phyloP scores from a whole-genome alignment of 2,329 filamentous ascomycete genomes.

The Penicillium sp. region DNA sequence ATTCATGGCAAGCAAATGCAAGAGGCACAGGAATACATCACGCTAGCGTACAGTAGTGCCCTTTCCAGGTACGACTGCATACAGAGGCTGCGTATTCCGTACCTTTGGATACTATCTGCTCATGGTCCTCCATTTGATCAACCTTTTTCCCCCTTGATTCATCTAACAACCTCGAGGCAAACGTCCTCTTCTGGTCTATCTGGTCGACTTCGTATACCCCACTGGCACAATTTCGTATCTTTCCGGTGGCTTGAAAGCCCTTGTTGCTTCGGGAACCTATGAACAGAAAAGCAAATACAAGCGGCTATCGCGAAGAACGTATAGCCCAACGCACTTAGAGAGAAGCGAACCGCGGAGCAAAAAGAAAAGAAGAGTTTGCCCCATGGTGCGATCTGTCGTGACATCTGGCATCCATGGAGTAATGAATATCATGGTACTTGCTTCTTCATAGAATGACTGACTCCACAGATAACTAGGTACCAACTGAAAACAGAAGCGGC shows the following conservation, averaged over 20 bases:
- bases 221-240: neutral
- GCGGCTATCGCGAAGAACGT: neutral
- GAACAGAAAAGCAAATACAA: neutral
- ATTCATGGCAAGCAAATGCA: neutral
- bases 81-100: neutral
- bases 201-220: neutral
- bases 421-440: neutral
- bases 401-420: neutral
- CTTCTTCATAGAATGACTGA: neutral
- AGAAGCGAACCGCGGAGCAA: neutral
- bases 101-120: neutral
- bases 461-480: neutral
- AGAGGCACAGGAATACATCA: neutral
- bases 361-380: neutral
- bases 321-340: neutral
- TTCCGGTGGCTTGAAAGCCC: neutral
- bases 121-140: neutral
- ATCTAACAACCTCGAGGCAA: neutral
- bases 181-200: neutral
- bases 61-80: neutral
- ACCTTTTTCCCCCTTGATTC: conserved; percentile 7
- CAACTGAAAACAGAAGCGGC: neutral
- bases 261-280: neutral
- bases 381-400: neutral
- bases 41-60: neutral